Base-by-base conservation (phyloP, 805 yeast genomes). In the Wickerhamiella spandovensis region DNA sequence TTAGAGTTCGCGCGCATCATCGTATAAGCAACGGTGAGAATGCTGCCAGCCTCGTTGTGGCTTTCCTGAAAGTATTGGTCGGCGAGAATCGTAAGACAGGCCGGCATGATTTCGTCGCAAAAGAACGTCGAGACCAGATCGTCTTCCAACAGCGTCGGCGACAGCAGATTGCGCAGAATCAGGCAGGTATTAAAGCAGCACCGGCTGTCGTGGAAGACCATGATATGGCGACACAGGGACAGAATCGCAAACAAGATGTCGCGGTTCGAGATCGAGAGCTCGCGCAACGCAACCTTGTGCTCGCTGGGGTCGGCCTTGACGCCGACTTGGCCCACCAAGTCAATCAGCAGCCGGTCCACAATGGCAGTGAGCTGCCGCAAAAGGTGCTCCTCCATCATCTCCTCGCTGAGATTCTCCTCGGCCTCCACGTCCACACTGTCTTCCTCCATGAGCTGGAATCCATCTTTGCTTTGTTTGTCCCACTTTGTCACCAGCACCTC, bases 301-400 rank as follows among this genome's bases (percentile, higher is more conserved):
- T 74, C 49, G 42, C 61, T 57, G 48, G 61, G 58, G 42, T 69
- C 59, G 67, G 71, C 28, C 74, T 68, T 53, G n/a, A 54, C 48
- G 2, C 84, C 76, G 48, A 77, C 74, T 64, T 89, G 96, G 1
- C 95, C 94, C 30, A 84, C 84, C 46, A 88, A 72, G 62, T 90
- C 97, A 66, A 89, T 85, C 55, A 92, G 67, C 61, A 89, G 73
- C 52, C 97, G 72, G 49, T 83, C 95, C 10, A 86, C 86, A 3
- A 94, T 89, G 1, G 95, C 95, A 0, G 97, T 89, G 39, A 92
- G 74, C 64, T 92, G 97, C 57, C 98, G 73, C 53, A 90, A 70
- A 72, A 90, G 75, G 65, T 90, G 95, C 63, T 92, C 98, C 58
- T 90, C 97, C 84, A 92, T 82, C 94, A 92, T 92, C 62, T 92